Evolutionary conservation across 768 basidiomycete species (phyloP), one percentile per base, ranked within the genome.

Genomic region (Butyriboletus loyo): DNA sequence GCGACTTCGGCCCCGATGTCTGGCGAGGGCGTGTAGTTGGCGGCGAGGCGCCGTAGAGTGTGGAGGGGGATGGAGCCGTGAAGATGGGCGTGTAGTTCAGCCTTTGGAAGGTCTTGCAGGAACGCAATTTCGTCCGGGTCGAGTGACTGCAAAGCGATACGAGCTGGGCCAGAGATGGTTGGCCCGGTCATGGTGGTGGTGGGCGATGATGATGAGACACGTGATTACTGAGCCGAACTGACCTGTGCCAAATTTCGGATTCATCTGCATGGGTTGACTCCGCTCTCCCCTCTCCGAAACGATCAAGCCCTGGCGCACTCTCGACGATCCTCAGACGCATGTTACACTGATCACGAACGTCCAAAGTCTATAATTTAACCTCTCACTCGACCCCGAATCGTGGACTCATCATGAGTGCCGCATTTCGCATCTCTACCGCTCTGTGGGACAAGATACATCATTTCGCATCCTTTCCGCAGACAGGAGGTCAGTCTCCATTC

Each of bases 361-460:
- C 11, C 7, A 8, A 19, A 27, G 27, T 24, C 4, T 25, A 32
- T 31, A 25, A 59, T 38, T 30, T 30, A 35, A 25, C 30, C 19
- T 24, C 15, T 14, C 31, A 10, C 31, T 9, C 22, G 9, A 17
- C 31, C 9, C n/a, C 27, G 15, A 27, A 25, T 7, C 13, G 25
- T 21, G 19, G 14, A 10, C 17, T n/a, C 24, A 50, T 28, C 52
- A 77, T 77, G 77, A 67, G 68, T 24, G 66, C 67, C 19, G 57
- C 59, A 11, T 93, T 89, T 71, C 82, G 85, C 46, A 95, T 95
- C 57, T 80, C 86, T 15, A 75, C 85, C 52, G 76, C 83, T 8
- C 75, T 94, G 57, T 94, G 92, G 92, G 90, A 93, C 73, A 86
- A 81, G 71, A 91, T 95, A 54, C 88, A 89, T 72, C 89, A 94